Evolutionary conservation across 23 red algal genomes (phyloP), one percentile per base, ranked within the genome.

Genomic region (Pyropia yezoensis): DNA sequence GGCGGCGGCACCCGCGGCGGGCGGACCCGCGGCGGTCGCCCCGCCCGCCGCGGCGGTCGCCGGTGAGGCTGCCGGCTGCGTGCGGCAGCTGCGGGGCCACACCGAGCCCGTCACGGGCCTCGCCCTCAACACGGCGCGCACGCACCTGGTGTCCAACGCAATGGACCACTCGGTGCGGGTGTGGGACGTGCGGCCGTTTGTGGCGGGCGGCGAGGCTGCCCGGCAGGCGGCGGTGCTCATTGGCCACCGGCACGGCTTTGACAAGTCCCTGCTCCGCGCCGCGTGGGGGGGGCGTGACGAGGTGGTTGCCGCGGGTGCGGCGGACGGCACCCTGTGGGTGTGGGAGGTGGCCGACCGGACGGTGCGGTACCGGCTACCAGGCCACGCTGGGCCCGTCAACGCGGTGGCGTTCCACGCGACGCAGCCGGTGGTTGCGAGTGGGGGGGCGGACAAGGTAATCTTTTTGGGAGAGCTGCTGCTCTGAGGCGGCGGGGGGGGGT

Each of bases 101-200:
- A 55, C 27, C 2, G 57, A 74, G 47, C 49, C 69, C 25, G 24
- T 74, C 14, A 74, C 69, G 22, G 69, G 69, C 13, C 22, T 74
- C 22, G 52, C 54, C 26, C 18, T 74, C 18, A 74, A 26, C 14
- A 7, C 47, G 14, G 57, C 54, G 20, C 39, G 34, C 59, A 17
- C 34, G 23, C 59, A 58, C 22, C 26, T 74, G 54, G 54, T 56
- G 26, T 26, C 69, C 23, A 65, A 74, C 17, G 33, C 69, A 2
- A 74, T 74, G 69, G 69, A 74, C 59, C 21, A 74, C 53, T 49
- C 57, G 18, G 25, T 58, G 22, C 52, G 57, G 27, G 59, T 74
- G 18, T 74, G 69, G 69, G 69, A 74, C 53, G 57, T 74, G 11
- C 69, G 69, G 14, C 69, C 69, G 14, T 74, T 60, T 64, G 54